phyloP scores from a whole-genome alignment of 495 filamentous ascomycete genomes.

The Mytilinidion resinicola region DNA sequence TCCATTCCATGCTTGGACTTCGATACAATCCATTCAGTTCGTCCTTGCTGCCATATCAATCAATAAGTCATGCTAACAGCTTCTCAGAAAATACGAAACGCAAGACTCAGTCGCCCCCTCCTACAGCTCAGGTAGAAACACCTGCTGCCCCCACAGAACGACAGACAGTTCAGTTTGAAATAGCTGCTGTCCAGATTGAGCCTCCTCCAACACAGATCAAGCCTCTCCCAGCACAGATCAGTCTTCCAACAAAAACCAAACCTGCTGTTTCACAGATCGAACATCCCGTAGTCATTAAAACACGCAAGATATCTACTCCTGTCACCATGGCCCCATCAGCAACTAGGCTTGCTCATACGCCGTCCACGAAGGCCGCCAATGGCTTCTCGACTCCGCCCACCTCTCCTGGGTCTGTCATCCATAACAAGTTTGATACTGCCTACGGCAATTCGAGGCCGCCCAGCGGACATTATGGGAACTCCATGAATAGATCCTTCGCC shows the following conservation, averaged over 20 bases:
- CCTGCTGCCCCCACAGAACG: background rate
- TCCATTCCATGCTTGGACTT: constrained; percentile 1
- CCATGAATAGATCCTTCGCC: background rate
- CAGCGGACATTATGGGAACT: background rate
- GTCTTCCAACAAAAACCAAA: no score
- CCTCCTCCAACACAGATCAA: no score
- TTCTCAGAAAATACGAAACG: background rate
- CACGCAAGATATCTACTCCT: no score
- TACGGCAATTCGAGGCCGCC: background rate
- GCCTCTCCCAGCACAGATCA: no score
- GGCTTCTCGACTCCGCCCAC: background rate
- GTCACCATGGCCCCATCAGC: background rate
- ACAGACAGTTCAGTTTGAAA: background rate
- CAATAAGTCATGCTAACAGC: background rate
- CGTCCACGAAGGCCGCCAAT: background rate
- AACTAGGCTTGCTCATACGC: background rate
- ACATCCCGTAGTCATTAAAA: no score
- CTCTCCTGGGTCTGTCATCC: background rate
- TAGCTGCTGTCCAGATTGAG: no score
- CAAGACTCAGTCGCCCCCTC: background rate
- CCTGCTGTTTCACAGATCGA: no score
- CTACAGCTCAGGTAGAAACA: background rate
- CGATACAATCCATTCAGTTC: background rate
- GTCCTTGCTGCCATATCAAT: background rate
- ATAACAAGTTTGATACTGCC: background rate